A percentile compares a stretch with the other conserved stretches of the same genome.
Conservation (phyloP, 2,329 filamentous ascomycete genomes). For the Gaeumannomyces tritici region DNA sequence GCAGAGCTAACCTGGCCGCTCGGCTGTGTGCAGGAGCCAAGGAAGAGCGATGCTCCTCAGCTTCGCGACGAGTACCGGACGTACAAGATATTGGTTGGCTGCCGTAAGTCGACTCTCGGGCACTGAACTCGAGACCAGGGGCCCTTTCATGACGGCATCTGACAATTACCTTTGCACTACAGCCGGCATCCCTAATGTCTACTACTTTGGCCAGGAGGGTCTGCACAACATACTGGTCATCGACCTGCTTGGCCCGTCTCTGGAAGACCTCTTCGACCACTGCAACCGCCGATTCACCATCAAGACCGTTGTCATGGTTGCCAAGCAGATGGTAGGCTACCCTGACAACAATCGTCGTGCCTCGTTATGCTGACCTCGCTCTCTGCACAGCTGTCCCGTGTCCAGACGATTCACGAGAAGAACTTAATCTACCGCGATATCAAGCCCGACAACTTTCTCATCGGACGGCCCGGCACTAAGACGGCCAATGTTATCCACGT, state of each 20-base stretch:
- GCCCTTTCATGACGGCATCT: slow-evolving; percentile 1
- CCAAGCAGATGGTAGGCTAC: slow-evolving; percentile 79
- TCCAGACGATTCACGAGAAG: slow-evolving; percentile 94
- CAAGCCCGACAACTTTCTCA: slow-evolving; percentile 98
- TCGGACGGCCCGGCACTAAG: slow-evolving; percentile 85
- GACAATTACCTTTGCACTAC: slow-evolving; percentile 3
- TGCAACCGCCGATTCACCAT: slow-evolving; percentile 91
- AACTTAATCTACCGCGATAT: slow-evolving; percentile 99
- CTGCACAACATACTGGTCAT: slow-evolving; percentile 99
- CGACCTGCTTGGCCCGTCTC: slow-evolving; percentile 84
- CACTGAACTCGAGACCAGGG: not conserved
- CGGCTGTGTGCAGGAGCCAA: slow-evolving; percentile 64
- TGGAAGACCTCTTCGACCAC: slow-evolving; percentile 96
- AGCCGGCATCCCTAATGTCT: slow-evolving; percentile 99
- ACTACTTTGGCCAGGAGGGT: slow-evolving; percentile 98
- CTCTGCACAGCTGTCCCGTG: slow-evolving; percentile 62
- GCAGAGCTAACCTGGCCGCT: not conserved
- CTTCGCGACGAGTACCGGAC: slow-evolving; percentile 97
- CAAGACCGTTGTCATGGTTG: slow-evolving; percentile 98
- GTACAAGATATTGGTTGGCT: slow-evolving; percentile 98
- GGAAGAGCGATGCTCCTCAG: slow-evolving; percentile 97
- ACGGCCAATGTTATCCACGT: slow-evolving; percentile 97
- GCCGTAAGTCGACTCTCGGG: slow-evolving; percentile 62
- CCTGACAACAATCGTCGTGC: too few relatives aligned
- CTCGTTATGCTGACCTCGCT: not conserved